These are phyloP conservation scores for Magnaporthales sp. DNA, from an alignment of 2,329 filamentous ascomycete genomes.

Conservation along the genomic window DNA sequence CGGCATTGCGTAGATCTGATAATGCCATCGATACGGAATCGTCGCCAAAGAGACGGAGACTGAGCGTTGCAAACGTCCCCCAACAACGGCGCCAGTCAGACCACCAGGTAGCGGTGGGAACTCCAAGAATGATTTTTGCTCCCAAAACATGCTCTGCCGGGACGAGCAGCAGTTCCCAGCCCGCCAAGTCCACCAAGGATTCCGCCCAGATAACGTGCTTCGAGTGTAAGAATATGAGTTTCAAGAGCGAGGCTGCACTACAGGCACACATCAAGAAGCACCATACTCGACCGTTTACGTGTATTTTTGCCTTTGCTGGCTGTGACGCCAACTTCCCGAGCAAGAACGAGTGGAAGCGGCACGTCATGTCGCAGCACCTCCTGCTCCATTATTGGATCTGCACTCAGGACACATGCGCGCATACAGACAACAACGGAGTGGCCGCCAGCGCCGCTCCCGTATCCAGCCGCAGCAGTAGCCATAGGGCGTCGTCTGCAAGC, in stretches of 20 bases:
- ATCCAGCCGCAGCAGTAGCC: conserved; percentile 12
- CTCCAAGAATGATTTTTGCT: background rate
- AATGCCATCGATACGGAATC: background rate
- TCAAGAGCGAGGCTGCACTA: conserved; percentile 33
- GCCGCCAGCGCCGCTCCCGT: conserved; percentile 9
- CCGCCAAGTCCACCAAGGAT: background rate
- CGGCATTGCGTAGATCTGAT: background rate
- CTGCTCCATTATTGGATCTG: conserved; percentile 69
- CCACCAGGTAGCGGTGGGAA: background rate
- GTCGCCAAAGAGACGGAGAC: background rate
- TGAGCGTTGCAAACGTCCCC: background rate
- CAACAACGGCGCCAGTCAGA: background rate
- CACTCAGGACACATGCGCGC: conserved; percentile 48
- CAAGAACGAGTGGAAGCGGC: conserved; percentile 96
- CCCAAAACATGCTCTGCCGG: background rate
- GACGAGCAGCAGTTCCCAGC: background rate
- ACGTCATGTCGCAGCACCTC: conserved; percentile 74
- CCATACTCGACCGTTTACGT: conserved; percentile 58
- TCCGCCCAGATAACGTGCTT: conserved; percentile 17
- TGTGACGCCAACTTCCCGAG: conserved; percentile 64
- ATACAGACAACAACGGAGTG: conserved; percentile 10
- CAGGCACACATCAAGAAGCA: conserved; percentile 39
- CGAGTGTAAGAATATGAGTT: conserved; percentile 24
- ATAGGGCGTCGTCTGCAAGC: background rate
- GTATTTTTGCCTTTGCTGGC: conserved; percentile 69